Evolutionary conservation across 176 grass and related monocot genomes (phyloP).

Genomic region (Hyparrhenia diplandra): DNA sequence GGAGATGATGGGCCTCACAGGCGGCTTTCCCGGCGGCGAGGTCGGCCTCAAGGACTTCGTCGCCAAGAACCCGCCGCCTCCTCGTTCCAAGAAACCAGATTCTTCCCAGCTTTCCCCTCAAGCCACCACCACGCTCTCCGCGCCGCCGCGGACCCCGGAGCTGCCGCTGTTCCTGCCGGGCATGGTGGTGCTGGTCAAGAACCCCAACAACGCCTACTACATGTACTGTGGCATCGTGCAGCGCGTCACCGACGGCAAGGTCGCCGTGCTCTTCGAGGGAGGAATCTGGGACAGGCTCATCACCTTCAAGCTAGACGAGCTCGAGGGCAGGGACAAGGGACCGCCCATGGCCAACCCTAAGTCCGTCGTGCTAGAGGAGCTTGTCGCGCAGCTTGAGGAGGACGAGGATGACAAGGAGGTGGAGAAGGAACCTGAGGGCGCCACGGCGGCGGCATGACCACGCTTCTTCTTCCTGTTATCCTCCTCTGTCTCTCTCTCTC

Average conservation of each 20-base stretch:
- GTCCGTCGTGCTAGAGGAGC: conserved; percentile 58
- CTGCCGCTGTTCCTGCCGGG: conserved; percentile 77
- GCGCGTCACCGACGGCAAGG: conserved; percentile 84
- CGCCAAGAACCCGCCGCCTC: conserved; percentile 65
- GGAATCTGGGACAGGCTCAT: conserved; percentile 85
- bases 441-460: background rate
- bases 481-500: background rate
- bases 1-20: conserved; percentile 82
- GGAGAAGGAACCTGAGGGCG: background rate
- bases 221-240: conserved; percentile 82
- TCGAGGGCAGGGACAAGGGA: conserved; percentile 79
- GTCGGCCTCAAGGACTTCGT: conserved; percentile 70
- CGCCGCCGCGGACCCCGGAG: conserved; percentile 55
- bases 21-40: conserved; percentile 90
- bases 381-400: conserved; percentile 7
- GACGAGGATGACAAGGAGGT: background rate
- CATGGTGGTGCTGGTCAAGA: conserved; percentile 83
- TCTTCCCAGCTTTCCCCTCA: background rate
- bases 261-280: conserved; percentile 81
- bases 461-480: background rate
- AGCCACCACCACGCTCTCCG: background rate
- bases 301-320: conserved; percentile 72
- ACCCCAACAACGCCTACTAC: conserved; percentile 68
- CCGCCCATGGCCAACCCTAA: conserved; percentile 95
- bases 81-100: background rate